Evolutionary conservation across 495 filamentous ascomycete genomes (phyloP).

Genomic region (Aspergillus affinis): DNA sequence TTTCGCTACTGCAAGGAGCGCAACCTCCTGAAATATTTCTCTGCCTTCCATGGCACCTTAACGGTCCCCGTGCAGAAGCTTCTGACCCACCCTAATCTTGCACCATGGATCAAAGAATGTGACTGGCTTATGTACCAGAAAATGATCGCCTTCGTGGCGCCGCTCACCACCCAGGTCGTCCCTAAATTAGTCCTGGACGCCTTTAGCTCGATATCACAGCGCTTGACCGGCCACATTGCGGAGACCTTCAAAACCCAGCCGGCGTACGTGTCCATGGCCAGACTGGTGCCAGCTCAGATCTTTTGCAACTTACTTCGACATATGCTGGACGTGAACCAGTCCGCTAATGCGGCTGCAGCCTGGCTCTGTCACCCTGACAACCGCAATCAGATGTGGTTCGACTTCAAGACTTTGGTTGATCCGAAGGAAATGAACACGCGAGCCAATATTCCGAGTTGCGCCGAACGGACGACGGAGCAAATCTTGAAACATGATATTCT

Average conservation of each 20-base stretch:
- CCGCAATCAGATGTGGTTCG: slow-evolving; percentile 80
- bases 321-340: slow-evolving; percentile 84
- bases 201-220: slow-evolving; percentile 78
- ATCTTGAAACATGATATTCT: slow-evolving; percentile 75
- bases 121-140: slow-evolving; percentile 95
- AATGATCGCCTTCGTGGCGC: slow-evolving; percentile 87
- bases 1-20: slow-evolving; percentile 94
- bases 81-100: slow-evolving; percentile 74
- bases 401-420: slow-evolving; percentile 82
- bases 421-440: slow-evolving; percentile 51
- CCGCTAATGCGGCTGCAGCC: slow-evolving; percentile 59
- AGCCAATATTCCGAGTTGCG: slow-evolving; percentile 44
- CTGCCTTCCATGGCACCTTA: slow-evolving; percentile 90
- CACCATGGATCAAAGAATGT: slow-evolving; percentile 91
- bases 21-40: slow-evolving; percentile 92
- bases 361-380: slow-evolving; percentile 51
- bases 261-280: slow-evolving; percentile 77
- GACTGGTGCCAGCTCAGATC: slow-evolving; percentile 81
- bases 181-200: slow-evolving; percentile 80
- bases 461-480: slow-evolving; percentile 51
- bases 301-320: slow-evolving; percentile 84
- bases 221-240: slow-evolving; percentile 72
- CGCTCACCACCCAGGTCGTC: slow-evolving; percentile 82
- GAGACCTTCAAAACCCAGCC: slow-evolving; percentile 79
- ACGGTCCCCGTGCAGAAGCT: slow-evolving; percentile 98